Evolutionary conservation across 306 rosid species (phyloP).

Genomic region (Vigna radiata): DNA sequence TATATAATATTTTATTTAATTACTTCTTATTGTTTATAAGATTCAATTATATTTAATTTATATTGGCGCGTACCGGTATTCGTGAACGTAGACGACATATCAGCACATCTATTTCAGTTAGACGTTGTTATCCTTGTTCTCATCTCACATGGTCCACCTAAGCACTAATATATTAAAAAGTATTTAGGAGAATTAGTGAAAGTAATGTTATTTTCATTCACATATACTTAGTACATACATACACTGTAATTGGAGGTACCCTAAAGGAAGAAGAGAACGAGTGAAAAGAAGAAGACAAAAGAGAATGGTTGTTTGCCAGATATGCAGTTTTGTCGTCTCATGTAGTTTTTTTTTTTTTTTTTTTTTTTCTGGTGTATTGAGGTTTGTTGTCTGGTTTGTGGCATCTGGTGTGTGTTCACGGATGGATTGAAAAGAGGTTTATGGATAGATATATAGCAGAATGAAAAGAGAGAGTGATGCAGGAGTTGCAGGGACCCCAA

Average conservation of each 20-base stretch:
- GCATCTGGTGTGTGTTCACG: no score
- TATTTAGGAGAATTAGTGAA: neutral
- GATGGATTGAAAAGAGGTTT: no score
- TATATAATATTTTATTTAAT: no score
- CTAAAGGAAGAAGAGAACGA: neutral
- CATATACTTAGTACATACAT: no score
- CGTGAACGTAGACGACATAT: neutral
- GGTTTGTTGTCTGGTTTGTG: no score
- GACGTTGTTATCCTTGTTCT: neutral
- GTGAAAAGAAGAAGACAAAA: slow-evolving; percentile 4
- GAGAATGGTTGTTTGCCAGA: slow-evolving; percentile 35
- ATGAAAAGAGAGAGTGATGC: no score
- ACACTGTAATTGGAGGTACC: no score
- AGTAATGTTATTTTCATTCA: neutral
- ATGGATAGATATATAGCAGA: no score
- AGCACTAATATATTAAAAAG: neutral
- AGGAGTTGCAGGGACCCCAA: neutral
- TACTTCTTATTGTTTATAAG: no score
- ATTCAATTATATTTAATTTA: no score
- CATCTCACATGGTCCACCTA: neutral
- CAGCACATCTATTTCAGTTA: neutral
- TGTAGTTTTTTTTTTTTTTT: neutral
- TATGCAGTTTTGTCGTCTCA: slow-evolving; percentile 21
- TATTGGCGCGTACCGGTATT: no score
- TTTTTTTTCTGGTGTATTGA: no score